These are phyloP conservation scores for Pseudogymnoascus destructans DNA, from an alignment of 2,329 filamentous ascomycete genomes.

Conservation along the genomic window DNA sequence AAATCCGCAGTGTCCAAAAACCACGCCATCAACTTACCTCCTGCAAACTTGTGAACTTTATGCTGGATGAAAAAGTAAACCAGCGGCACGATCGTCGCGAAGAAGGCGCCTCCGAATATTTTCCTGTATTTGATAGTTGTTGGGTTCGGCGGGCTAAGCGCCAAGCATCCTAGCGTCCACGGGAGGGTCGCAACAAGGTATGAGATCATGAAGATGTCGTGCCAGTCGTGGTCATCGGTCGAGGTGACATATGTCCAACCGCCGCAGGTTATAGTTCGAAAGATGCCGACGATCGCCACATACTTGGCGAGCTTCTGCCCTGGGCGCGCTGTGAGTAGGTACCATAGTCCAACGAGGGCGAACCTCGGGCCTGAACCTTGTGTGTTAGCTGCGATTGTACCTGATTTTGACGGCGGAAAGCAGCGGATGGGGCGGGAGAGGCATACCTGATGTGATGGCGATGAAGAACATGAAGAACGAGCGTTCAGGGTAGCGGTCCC, in stretches of 20 bases:
- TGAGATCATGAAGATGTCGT: slow-evolving; percentile 98
- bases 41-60: slow-evolving; percentile 86
- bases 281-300: slow-evolving; percentile 64
- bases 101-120: slow-evolving; percentile 70
- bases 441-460: slow-evolving; percentile 74
- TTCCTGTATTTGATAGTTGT: slow-evolving; percentile 81
- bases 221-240: slow-evolving; percentile 96
- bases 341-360: slow-evolving; percentile 81
- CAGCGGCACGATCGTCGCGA: slow-evolving; percentile 77
- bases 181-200: slow-evolving; percentile 89
- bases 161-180: slow-evolving; percentile 86
- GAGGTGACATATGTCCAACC: slow-evolving; percentile 98
- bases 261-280: slow-evolving; percentile 85
- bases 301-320: slow-evolving; percentile 68
- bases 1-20: slow-evolving; percentile 9
- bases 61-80: slow-evolving; percentile 98
- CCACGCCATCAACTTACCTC: slow-evolving; percentile 48
- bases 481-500: slow-evolving; percentile 90
- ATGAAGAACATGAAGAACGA: slow-evolving; percentile 98
- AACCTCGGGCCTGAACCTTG: slow-evolving; percentile 64
- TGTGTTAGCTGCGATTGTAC: background rate
- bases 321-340: slow-evolving; percentile 68
- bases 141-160: slow-evolving; percentile 73
- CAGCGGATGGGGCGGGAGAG: background rate
- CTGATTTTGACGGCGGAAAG: background rate